Conservation (phyloP, 2,329 filamentous ascomycete genomes). For the Colletotrichum coccodes region DNA sequence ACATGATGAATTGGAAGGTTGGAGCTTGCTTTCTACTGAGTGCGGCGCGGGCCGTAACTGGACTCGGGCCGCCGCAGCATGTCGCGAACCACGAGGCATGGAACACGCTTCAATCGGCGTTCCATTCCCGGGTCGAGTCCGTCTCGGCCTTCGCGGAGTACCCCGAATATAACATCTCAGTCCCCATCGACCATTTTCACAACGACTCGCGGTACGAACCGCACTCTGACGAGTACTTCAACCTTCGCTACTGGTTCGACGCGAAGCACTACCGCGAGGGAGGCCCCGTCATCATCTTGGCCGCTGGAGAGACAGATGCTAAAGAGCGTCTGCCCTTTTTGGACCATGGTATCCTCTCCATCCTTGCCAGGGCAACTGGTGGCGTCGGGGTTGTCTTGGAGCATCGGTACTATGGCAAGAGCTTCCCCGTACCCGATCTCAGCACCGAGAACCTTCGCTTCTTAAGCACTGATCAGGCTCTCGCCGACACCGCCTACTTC, state of each 20-base stretch:
- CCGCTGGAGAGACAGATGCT: conserved; percentile 76
- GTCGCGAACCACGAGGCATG: conserved; percentile 6
- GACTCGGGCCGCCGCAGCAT: conserved; percentile 16
- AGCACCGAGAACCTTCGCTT: conserved; percentile 79
- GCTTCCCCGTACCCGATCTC: conserved; percentile 75
- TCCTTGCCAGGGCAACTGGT: conserved; percentile 75
- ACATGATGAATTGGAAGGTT: conserved; percentile 20
- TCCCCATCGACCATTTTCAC: conserved; percentile 83
- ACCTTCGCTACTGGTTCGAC: conserved; percentile 87
- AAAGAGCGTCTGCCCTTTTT: conserved; percentile 74
- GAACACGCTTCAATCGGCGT: conserved; percentile 17
- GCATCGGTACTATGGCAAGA: conserved; percentile 87
- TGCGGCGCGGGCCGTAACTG: conserved; percentile 14
- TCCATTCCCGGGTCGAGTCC: background rate
- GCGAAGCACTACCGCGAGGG: conserved; percentile 78
- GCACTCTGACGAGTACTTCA: conserved; percentile 74
- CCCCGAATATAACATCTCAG: conserved; percentile 52
- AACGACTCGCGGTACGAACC: conserved; percentile 83
- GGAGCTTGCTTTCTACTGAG: conserved; percentile 20
- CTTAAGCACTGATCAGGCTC: conserved; percentile 82
- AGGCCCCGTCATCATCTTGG: conserved; percentile 83
- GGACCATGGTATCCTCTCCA: conserved; percentile 80
- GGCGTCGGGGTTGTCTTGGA: conserved; percentile 85
- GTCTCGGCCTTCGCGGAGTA: conserved; percentile 38
- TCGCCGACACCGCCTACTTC: conserved; percentile 87